Evolutionary conservation across 2,329 filamentous ascomycete species (phyloP).

Genomic region (Cladosporium halotolerans): DNA sequence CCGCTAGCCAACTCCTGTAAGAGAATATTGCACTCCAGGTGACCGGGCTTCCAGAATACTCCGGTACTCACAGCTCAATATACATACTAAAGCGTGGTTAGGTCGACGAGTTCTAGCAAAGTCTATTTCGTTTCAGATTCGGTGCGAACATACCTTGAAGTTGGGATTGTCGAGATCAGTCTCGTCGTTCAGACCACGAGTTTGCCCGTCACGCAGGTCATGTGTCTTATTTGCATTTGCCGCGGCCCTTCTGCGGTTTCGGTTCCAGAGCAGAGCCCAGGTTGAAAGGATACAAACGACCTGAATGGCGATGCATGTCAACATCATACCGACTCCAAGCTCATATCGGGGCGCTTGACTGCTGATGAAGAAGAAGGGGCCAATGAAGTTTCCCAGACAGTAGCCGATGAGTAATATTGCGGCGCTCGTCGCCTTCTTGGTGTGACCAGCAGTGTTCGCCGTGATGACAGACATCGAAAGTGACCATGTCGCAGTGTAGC

Average conservation of each 20-base stretch:
- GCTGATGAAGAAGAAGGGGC: constrained; percentile 10
- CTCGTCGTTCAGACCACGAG: constrained; percentile 6
- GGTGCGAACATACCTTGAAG: constrained; percentile 1
- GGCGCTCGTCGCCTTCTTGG: constrained; percentile 57
- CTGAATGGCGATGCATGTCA: constrained; percentile 15
- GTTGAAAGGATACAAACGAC: constrained; percentile 13
- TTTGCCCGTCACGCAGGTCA: neutral
- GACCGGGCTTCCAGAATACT: no score
- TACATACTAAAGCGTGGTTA: no score
- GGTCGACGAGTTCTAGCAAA: no score
- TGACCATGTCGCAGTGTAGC: constrained; percentile 44
- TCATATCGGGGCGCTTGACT: constrained; percentile 9
- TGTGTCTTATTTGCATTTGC: neutral
- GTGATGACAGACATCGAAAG: constrained; percentile 42
- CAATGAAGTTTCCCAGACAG: constrained; percentile 15
- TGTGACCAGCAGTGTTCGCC: constrained; percentile 48
- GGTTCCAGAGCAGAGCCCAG: constrained; percentile 12
- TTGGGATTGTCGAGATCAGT: constrained; percentile 8
- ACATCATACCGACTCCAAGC: constrained; percentile 10
- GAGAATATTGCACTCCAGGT: no score
- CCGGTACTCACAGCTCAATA: no score
- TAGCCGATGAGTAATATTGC: constrained; percentile 40
- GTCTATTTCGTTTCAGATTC: no score
- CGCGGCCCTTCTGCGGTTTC: constrained; percentile 10
- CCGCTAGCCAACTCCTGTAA: no score